Percentiles rank a stretch among this genome's conserved stretches.
Evolutionary conservation across 140 eudicot species (phyloP).

Genomic region (Oenanthe javanica): DNA sequence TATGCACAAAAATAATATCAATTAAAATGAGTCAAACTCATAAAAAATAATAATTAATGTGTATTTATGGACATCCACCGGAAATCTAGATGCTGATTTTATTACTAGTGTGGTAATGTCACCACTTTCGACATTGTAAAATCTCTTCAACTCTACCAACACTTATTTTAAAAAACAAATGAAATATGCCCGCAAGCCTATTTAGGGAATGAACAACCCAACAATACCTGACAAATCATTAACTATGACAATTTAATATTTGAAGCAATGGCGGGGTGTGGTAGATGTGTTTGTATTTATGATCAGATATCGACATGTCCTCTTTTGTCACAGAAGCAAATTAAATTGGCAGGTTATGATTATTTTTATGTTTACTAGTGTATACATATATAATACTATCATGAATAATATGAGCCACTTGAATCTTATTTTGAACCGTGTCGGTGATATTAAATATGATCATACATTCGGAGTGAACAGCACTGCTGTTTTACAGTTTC

Average conservation of each 20-base stretch:
- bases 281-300: constrained; percentile 21
- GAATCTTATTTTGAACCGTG: not conserved
- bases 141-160: not conserved
- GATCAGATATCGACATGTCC: not conserved
- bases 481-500: not conserved
- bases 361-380: not conserved
- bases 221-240: constrained; percentile 2
- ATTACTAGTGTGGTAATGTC: too few relatives aligned
- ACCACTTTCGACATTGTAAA: too few relatives aligned
- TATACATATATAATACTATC: too few relatives aligned
- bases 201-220: not conserved
- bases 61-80: too few relatives aligned
- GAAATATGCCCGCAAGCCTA: not conserved
- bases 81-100: too few relatives aligned
- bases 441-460: not conserved
- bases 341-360: not conserved
- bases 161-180: too few relatives aligned
- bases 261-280: constrained; percentile 1
- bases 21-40: too few relatives aligned
- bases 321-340: not conserved
- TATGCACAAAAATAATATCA: too few relatives aligned
- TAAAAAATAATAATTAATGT: too few relatives aligned
- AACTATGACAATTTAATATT: not conserved
- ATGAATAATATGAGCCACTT: not conserved
- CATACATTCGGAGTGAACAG: not conserved